These are phyloP conservation scores for Blastobotrys malaysiensis DNA, from an alignment of 1,139 yeast species.

Conservation along the genomic window DNA sequence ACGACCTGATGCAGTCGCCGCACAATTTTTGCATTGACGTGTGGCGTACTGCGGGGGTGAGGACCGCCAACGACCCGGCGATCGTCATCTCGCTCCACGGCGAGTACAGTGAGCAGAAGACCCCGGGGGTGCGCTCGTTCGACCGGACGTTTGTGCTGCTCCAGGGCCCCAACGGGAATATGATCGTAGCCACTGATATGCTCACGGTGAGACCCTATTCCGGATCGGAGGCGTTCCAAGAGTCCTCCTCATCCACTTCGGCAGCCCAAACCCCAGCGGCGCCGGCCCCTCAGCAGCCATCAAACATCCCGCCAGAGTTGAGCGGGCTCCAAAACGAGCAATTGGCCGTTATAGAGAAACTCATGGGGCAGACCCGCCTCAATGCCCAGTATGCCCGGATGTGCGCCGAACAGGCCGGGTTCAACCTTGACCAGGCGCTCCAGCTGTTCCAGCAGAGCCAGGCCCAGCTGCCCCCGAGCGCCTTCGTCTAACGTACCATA, in stretches of 20 bases:
- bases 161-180: slow-evolving; percentile 62
- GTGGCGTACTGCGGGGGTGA: slow-evolving; percentile 43
- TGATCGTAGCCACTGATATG: slow-evolving; percentile 81
- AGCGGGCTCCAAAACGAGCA: slow-evolving; percentile 46
- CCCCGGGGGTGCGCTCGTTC: slow-evolving; percentile 64
- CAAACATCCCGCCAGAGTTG: slow-evolving; percentile 19
- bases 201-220: slow-evolving; percentile 61
- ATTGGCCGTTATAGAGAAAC: slow-evolving; percentile 57
- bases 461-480: slow-evolving; percentile 53
- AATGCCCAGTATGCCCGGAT: slow-evolving; percentile 73
- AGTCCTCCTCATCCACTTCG: slow-evolving; percentile 14
- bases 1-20: slow-evolving; percentile 59
- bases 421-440: slow-evolving; percentile 71
- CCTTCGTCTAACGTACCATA: slow-evolving; percentile 34
- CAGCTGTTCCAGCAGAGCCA: slow-evolving; percentile 65
- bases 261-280: slow-evolving; percentile 8
- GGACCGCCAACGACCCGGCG: slow-evolving; percentile 61
- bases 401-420: slow-evolving; percentile 84
- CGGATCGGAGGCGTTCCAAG: slow-evolving; percentile 45
- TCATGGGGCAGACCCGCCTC: slow-evolving; percentile 69
- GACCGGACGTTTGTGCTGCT: slow-evolving; percentile 75
- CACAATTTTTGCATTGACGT: slow-evolving; percentile 71
- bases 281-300: slow-evolving; percentile 17
- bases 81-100: slow-evolving; percentile 81
- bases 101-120: slow-evolving; percentile 60